Evolutionary conservation across 176 grass and related monocot genomes (phyloP).

Genomic region (Thalia dealbata): DNA sequence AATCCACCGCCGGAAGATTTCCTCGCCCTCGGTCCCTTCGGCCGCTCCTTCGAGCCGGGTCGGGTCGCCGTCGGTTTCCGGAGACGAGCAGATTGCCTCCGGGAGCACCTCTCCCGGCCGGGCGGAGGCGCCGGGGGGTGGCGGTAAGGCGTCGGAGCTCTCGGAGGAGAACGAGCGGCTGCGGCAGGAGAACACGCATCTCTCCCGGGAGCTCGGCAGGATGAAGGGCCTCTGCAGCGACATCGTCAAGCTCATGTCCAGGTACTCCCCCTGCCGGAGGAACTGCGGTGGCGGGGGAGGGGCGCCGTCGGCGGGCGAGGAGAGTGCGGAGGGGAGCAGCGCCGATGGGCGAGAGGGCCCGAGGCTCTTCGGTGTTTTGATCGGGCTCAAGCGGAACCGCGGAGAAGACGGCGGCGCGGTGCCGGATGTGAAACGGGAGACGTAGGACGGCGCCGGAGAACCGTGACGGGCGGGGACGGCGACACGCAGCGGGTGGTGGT

Average conservation of each 20-base stretch:
- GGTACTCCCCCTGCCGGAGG: not conserved
- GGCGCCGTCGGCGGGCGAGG: not conserved
- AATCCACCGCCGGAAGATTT: constrained; percentile 2
- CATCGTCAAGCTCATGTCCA: not conserved
- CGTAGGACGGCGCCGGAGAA: not conserved
- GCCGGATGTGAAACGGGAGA: too few species aligned
- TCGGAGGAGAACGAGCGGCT: not conserved
- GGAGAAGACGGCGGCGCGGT: not conserved
- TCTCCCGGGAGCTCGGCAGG: not conserved
- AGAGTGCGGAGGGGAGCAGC: not conserved
- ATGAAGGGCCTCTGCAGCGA: constrained; percentile 7
- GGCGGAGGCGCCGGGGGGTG: not conserved
- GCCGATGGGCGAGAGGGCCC: not conserved
- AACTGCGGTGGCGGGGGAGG: not conserved
- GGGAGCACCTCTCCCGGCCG: too few species aligned
- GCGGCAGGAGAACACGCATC: not conserved
- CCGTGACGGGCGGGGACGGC: too few species aligned
- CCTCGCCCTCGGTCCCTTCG: not conserved
- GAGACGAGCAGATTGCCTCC: too few species aligned
- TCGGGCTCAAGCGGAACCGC: constrained; percentile 1
- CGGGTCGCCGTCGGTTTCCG: not conserved
- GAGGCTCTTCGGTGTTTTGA: constrained; percentile 5
- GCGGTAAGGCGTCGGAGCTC: too few species aligned
- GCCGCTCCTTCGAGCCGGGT: not conserved
- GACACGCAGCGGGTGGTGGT: too few species aligned